Evolutionary conservation across 495 filamentous ascomycete genomes (phyloP).

Genomic region (Aspergillus affinis): DNA sequence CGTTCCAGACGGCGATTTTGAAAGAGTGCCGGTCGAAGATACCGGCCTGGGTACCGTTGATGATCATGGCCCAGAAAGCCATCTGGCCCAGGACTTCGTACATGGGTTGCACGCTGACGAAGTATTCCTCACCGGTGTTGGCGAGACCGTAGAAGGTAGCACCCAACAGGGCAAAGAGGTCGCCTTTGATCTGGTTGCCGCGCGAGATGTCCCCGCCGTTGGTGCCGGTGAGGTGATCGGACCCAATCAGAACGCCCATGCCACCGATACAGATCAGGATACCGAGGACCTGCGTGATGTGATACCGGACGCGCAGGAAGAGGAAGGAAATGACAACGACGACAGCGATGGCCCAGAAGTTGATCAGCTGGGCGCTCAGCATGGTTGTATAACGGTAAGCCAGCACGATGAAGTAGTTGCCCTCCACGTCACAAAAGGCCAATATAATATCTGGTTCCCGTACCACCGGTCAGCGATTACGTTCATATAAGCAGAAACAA

Average conservation of each 20-base stretch:
- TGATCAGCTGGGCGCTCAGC: constrained; percentile 89
- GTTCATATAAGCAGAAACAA: background rate
- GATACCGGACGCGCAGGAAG: constrained; percentile 85
- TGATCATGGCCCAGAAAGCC: constrained; percentile 82
- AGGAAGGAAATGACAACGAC: constrained; percentile 83
- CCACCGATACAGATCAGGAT: constrained; percentile 91
- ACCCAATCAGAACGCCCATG: constrained; percentile 84
- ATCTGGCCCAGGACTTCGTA: constrained; percentile 95
- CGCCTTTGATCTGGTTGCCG: constrained; percentile 77
- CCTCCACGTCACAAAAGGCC: constrained; percentile 89
- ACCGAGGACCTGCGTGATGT: constrained; percentile 74
- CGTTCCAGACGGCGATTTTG: constrained; percentile 61
- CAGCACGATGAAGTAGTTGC: constrained; percentile 96
- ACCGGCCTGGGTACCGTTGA: constrained; percentile 85
- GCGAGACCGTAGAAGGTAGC: constrained; percentile 89
- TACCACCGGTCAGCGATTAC: background rate
- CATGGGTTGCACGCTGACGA: constrained; percentile 79
- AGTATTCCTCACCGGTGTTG: constrained; percentile 91
- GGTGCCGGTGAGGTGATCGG: constrained; percentile 76
- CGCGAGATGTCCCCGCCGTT: constrained; percentile 58
- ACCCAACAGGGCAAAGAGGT: constrained; percentile 85
- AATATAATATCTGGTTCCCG: constrained; percentile 68
- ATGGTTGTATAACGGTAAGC: constrained; percentile 92
- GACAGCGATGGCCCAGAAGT: constrained; percentile 97
- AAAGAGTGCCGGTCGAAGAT: constrained; percentile 86